Conservation (phyloP, 2,329 filamentous ascomycete genomes). For the Penicillium sp. region DNA sequence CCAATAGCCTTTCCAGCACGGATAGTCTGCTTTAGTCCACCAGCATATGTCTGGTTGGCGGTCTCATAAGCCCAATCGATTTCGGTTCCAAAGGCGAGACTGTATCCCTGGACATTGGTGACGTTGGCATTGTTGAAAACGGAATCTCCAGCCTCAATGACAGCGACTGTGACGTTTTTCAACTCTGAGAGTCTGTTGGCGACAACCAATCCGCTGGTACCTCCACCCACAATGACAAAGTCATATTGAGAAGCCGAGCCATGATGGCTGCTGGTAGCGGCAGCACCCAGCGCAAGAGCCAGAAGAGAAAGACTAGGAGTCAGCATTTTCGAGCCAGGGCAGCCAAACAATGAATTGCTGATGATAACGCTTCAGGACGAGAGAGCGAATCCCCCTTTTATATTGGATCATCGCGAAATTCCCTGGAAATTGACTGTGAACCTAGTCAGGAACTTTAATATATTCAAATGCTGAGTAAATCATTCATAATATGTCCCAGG, state of each 20-base stretch:
- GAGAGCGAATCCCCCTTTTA: not conserved
- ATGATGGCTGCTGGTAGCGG: not conserved
- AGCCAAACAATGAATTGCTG: not conserved
- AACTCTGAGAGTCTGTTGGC: conserved; percentile 19
- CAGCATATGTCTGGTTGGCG: conserved; percentile 26
- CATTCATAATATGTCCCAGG: too few relatives aligned
- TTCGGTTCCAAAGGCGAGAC: conserved; percentile 15
- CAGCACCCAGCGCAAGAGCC: not conserved
- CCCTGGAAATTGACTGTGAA: not conserved
- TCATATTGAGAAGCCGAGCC: not conserved
- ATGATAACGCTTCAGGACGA: not conserved
- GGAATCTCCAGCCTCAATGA: conserved; percentile 12
- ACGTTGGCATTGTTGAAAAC: conserved; percentile 19
- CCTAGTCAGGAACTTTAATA: too few relatives aligned
- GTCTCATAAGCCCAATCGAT: conserved; percentile 39
- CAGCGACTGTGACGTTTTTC: conserved; percentile 3
- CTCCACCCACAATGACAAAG: conserved; percentile 19
- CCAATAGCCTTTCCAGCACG: conserved; percentile 34
- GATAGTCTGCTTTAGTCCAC: conserved; percentile 11
- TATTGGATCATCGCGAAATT: not conserved
- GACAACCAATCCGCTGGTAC: conserved; percentile 18
- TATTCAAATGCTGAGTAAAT: too few relatives aligned
- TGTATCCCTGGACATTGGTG: conserved; percentile 27
- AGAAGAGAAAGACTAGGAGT: not conserved
- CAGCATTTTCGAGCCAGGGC: not conserved